Evolutionary conservation across 2,329 filamentous ascomycete species (phyloP).

Genomic region (Cladosporium sp.): DNA sequence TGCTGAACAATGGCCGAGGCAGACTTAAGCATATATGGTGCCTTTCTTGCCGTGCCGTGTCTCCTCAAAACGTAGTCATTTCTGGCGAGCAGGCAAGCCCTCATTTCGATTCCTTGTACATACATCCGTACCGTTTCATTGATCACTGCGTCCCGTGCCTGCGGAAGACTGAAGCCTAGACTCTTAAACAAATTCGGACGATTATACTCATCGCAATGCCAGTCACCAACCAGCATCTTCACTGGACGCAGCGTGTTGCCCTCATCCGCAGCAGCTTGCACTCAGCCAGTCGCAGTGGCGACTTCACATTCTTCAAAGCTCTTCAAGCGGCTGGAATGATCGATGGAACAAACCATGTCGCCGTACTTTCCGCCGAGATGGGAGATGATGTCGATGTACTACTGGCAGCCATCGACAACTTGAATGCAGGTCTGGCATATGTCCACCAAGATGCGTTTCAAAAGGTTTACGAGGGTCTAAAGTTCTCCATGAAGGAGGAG

Average conservation of each 20-base stretch:
- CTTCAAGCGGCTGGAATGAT: constrained; percentile 42
- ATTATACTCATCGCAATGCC: constrained; percentile 18
- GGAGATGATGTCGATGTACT: constrained; percentile 41
- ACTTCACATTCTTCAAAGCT: constrained; percentile 46
- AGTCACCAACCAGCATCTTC: constrained; percentile 30
- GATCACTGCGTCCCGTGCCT: background rate
- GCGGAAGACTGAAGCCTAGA: background rate
- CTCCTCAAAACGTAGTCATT: background rate
- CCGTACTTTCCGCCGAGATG: constrained; percentile 37
- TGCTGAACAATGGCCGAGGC: background rate
- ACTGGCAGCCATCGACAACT: constrained; percentile 42
- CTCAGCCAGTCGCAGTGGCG: constrained; percentile 39
- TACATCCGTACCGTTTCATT: background rate
- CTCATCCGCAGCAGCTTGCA: constrained; percentile 44
- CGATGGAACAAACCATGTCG: constrained; percentile 43
- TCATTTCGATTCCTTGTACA: background rate
- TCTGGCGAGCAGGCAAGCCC: background rate
- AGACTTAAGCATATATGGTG: background rate
- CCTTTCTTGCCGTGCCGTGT: background rate
- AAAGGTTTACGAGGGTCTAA: constrained; percentile 41
- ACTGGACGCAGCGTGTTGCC: constrained; percentile 45
- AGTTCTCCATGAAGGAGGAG: constrained; percentile 30
- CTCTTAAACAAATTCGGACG: background rate
- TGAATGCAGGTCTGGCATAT: constrained; percentile 44
- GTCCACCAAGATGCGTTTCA: constrained; percentile 46